These are phyloP conservation scores for Beauveria brongniartii DNA, from an alignment of 2,329 filamentous ascomycete species.

Conservation along the genomic window DNA sequence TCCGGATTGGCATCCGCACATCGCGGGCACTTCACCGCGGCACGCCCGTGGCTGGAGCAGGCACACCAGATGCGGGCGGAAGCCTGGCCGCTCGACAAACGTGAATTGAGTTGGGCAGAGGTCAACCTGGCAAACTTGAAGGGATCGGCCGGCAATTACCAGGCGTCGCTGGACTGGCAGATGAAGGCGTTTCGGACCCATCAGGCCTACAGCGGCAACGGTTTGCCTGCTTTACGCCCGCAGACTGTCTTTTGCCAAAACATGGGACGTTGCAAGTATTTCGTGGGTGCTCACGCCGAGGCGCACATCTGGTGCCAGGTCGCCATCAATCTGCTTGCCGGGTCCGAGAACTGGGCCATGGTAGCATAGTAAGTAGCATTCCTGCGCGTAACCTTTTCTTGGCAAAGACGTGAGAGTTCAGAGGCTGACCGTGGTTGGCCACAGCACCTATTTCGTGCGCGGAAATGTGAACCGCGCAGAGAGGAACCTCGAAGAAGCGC, in stretches of 20 bases:
- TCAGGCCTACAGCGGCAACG: background rate
- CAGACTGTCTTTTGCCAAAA: background rate
- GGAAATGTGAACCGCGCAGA: background rate
- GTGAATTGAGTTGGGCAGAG: background rate
- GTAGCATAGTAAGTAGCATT: background rate
- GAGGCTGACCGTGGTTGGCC: too few relatives aligned
- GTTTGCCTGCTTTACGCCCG: background rate
- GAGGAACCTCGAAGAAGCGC: background rate
- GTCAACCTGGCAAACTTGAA: background rate
- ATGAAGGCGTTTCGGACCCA: background rate
- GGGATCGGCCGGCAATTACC: background rate
- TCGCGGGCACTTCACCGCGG: background rate
- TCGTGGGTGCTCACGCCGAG: background rate
- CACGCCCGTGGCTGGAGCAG: background rate
- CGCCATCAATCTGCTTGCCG: background rate
- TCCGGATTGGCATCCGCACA: background rate
- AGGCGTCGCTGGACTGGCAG: background rate
- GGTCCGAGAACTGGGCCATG: background rate
- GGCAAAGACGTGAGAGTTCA: too few relatives aligned
- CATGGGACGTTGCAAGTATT: background rate
- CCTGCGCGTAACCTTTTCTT: too few relatives aligned
- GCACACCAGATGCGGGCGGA: background rate
- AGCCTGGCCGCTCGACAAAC: background rate
- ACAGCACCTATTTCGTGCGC: background rate
- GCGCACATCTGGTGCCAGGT: background rate